These are phyloP conservation scores for Xylaria sp. DNA, from an alignment of 2,329 filamentous ascomycete genomes.

Conservation along the genomic window DNA sequence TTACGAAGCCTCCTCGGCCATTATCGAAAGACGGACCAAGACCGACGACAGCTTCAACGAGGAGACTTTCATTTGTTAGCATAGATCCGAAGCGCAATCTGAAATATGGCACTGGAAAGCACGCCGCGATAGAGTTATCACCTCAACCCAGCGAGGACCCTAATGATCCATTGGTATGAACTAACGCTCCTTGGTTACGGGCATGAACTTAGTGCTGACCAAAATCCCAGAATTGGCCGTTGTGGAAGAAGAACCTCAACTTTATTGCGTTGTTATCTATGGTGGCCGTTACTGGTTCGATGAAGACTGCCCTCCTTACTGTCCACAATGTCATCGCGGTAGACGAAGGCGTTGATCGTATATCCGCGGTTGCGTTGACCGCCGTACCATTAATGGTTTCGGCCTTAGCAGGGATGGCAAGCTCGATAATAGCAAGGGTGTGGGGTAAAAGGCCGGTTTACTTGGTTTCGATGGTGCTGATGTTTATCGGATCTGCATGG, in stretches of 20 bases:
- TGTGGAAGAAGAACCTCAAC: slow-evolving; percentile 59
- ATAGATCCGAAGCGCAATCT: slow-evolving; percentile 45
- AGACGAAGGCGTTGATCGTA: slow-evolving; percentile 53
- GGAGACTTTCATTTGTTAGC: slow-evolving; percentile 44
- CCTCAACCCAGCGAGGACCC: slow-evolving; percentile 62
- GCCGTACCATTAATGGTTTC: slow-evolving; percentile 59
- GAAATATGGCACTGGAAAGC: slow-evolving; percentile 55
- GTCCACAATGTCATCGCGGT: slow-evolving; percentile 53
- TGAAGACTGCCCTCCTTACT: slow-evolving; percentile 60
- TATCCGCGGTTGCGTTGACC: slow-evolving; percentile 55
- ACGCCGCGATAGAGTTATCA: slow-evolving; percentile 52
- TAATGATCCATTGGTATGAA: slow-evolving; percentile 58
- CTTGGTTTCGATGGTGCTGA: slow-evolving; percentile 50
- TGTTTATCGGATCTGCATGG: slow-evolving; percentile 58
- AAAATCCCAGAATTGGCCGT: slow-evolving; percentile 57
- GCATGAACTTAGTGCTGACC: background rate
- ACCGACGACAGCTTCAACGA: slow-evolving; percentile 44
- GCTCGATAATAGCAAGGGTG: slow-evolving; percentile 51
- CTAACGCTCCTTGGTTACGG: background rate
- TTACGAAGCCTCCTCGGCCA: slow-evolving; percentile 27
- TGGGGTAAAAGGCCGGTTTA: slow-evolving; percentile 62
- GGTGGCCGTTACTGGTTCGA: slow-evolving; percentile 53
- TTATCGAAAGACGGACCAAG: slow-evolving; percentile 33
- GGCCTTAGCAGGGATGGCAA: slow-evolving; percentile 50
- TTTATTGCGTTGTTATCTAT: slow-evolving; percentile 54